A percentile compares a stretch with the other conserved stretches of the same genome.
phyloP scores from a whole-genome alignment of 495 filamentous ascomycete genomes.

The Amphirosellinia nigrospora region DNA sequence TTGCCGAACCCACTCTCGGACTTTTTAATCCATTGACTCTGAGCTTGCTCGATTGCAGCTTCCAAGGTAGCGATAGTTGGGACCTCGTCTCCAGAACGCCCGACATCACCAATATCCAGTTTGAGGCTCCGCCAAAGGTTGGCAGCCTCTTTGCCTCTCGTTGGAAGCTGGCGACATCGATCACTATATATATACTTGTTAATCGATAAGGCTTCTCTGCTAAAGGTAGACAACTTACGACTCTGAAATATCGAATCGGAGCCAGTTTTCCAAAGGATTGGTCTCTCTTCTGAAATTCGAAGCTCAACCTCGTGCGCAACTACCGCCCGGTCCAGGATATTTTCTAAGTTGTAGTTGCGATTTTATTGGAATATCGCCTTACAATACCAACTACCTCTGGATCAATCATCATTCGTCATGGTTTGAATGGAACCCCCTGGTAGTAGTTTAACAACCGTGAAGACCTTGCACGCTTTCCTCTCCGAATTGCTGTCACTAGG shows the following conservation, averaged over 20 bases:
- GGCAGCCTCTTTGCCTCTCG: not conserved
- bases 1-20: not conserved
- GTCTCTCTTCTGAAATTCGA: not conserved
- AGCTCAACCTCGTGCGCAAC: not conserved
- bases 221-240: not conserved
- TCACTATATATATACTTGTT: not conserved
- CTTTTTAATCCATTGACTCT: not conserved
- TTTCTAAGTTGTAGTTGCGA: not conserved
- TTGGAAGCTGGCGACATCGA: not conserved
- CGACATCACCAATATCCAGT: not conserved
- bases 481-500: not conserved
- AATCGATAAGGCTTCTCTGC: not conserved
- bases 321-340: not conserved
- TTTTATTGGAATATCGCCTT: not conserved
- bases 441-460: no score
- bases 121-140: not conserved
- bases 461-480: not conserved
- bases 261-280: not conserved
- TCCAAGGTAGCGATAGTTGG: not conserved
- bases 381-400: not conserved
- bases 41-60: not conserved
- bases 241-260: not conserved
- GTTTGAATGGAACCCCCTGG: not conserved
- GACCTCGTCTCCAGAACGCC: not conserved
- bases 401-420: not conserved